Conservation (phyloP, 2,329 filamentous ascomycete species). For the Xylariaceae sp. region DNA sequence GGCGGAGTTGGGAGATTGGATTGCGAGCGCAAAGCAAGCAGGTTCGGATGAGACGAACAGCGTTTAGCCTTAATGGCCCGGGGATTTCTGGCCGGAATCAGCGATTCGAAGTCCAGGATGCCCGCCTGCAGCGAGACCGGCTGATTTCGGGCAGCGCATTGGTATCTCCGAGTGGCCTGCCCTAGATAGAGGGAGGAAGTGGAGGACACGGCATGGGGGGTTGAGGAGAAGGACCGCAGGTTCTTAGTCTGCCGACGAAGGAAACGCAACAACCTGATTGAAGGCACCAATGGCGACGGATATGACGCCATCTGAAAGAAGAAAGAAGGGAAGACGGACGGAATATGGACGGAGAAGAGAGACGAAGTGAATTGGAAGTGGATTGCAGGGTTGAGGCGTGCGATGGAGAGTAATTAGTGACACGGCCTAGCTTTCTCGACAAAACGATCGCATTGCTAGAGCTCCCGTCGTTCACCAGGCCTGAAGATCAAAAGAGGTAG, state of each 20-base stretch:
- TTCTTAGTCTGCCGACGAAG: slow-evolving; percentile 64
- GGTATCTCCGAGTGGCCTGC: slow-evolving; percentile 15
- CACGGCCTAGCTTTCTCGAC: no score
- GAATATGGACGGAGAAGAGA: no score
- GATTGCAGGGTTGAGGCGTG: neutral
- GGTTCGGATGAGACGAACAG: slow-evolving; percentile 12
- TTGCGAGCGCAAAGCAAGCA: slow-evolving; percentile 21
- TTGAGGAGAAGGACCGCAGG: slow-evolving; percentile 46
- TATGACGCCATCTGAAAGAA: slow-evolving; percentile 39
- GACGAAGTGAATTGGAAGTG: no score
- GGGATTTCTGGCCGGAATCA: slow-evolving; percentile 18
- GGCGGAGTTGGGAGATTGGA: slow-evolving; percentile 29
- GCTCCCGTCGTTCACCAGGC: slow-evolving; percentile 1
- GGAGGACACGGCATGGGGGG: slow-evolving; percentile 22
- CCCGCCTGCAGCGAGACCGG: slow-evolving; percentile 22
- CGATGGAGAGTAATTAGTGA: neutral
- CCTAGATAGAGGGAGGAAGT: slow-evolving; percentile 2
- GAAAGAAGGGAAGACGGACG: neutral
- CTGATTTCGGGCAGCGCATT: slow-evolving; percentile 26
- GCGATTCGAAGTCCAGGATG: slow-evolving; percentile 24
- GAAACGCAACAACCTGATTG: slow-evolving; percentile 61
- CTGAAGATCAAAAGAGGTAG: neutral
- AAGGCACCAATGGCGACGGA: slow-evolving; percentile 45
- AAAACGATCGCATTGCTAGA: slow-evolving; percentile 13
- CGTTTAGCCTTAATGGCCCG: slow-evolving; percentile 12